A percentile compares a stretch with the other conserved stretches of the same genome.
These are phyloP conservation scores for Alternaria dauci DNA, from an alignment of 2,329 filamentous ascomycete species.

Conservation along the genomic window DNA sequence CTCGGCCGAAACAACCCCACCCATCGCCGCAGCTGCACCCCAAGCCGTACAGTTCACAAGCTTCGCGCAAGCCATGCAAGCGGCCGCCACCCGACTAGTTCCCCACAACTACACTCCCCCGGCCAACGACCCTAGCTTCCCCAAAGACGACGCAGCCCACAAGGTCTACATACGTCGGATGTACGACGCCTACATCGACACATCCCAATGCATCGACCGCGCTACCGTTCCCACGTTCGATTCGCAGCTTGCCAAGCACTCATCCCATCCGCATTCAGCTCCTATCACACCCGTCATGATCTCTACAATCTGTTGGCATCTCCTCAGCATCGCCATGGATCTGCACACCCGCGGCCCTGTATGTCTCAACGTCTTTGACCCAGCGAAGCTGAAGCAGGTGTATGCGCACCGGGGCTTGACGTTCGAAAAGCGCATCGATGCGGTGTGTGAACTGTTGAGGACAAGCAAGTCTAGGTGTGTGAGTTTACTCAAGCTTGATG, in stretches of 20 bases:
- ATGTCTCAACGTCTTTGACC: slow-evolving; percentile 6
- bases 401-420: background rate
- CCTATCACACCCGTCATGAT: background rate
- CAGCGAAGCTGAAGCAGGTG: background rate
- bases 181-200: slow-evolving; percentile 10
- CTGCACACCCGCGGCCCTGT: slow-evolving; percentile 12
- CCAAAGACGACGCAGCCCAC: background rate
- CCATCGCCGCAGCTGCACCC: background rate
- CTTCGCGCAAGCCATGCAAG: background rate
- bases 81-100: background rate
- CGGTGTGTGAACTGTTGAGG: slow-evolving; percentile 8
- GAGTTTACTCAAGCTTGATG: background rate
- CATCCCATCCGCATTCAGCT: background rate
- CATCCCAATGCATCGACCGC: slow-evolving; percentile 6
- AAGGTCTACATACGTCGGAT: slow-evolving; percentile 1
- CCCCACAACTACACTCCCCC: background rate
- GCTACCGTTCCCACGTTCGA: background rate
- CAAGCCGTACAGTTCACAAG: background rate
- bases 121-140: slow-evolving; percentile 2
- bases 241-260: background rate
- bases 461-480: slow-evolving; percentile 12
- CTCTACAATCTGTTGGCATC: slow-evolving; percentile 3
- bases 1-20: background rate
- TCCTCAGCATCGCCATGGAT: slow-evolving; percentile 7
- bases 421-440: slow-evolving; percentile 5